A percentile compares a stretch with the other conserved stretches of the same genome.
phyloP scores from a whole-genome alignment of 176 grass and related monocot species.

The Aegilops umbellulata region DNA sequence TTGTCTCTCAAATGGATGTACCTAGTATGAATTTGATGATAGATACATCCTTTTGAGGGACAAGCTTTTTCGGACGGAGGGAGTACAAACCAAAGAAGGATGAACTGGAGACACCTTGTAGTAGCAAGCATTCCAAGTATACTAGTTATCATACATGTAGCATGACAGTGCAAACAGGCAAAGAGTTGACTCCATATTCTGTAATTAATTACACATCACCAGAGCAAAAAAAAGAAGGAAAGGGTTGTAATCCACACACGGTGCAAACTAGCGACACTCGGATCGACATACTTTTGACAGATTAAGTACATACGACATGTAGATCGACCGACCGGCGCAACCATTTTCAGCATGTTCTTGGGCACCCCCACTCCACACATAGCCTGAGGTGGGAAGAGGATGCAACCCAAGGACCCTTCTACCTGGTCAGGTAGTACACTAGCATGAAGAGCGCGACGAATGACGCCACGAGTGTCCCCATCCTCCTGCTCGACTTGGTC shows the following conservation, averaged over 20 bases:
- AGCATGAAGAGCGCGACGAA: slow-evolving; percentile 83
- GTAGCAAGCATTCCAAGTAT: neutral
- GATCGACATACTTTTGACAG: slow-evolving; percentile 25
- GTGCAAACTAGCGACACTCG: neutral
- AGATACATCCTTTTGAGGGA: too few relatives aligned
- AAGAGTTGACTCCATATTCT: slow-evolving; percentile 9
- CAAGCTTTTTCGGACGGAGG: too few relatives aligned
- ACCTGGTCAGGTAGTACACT: slow-evolving; percentile 90
- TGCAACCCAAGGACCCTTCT: slow-evolving; percentile 7
- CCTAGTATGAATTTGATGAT: too few relatives aligned
- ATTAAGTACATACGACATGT: slow-evolving; percentile 20
- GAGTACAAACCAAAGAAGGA: too few relatives aligned
- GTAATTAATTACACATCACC: slow-evolving; percentile 17
- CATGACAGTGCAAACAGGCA: slow-evolving; percentile 7
- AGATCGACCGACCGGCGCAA: slow-evolving; percentile 1
- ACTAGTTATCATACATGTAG: slow-evolving; percentile 5
- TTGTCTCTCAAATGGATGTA: too few relatives aligned
- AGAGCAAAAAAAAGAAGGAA: slow-evolving; percentile 10
- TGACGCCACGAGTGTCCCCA: slow-evolving; percentile 81
- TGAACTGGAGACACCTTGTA: neutral
- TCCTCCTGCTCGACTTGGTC: slow-evolving; percentile 93
- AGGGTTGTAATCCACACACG: neutral
- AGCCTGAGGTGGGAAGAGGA: neutral
- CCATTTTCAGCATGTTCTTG: slow-evolving; percentile 20
- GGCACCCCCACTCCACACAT: neutral